Conservation (phyloP, 139 green algal species). For the Desmodesmus armatus region DNA sequence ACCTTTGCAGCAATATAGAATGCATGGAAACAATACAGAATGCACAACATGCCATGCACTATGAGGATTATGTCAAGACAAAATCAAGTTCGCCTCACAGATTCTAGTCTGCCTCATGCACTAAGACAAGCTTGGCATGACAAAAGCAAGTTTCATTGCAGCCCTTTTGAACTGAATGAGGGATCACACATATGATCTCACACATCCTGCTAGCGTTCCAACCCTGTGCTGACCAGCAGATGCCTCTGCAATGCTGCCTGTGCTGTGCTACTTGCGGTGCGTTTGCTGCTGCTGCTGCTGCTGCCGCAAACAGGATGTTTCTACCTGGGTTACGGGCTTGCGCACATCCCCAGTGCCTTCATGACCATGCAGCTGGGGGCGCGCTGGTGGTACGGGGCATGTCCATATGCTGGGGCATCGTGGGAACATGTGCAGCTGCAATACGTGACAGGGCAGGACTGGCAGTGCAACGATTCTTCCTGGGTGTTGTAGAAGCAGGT, state of each 20-base stretch:
- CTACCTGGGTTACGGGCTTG: slow-evolving; percentile 3
- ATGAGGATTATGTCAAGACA: too few relatives aligned
- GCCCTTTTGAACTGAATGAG: too few relatives aligned
- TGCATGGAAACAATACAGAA: too few relatives aligned
- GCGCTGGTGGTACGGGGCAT: slow-evolving; percentile 2
- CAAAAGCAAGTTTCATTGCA: too few relatives aligned
- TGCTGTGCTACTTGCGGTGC: too few relatives aligned
- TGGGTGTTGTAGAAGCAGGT: slow-evolving; percentile 1
- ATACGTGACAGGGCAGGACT: not conserved
- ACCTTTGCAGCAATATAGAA: too few relatives aligned
- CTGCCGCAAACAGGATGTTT: too few relatives aligned
- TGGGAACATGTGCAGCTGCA: not conserved
- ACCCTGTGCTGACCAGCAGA: not conserved
- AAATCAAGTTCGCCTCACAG: too few relatives aligned
- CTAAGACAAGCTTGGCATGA: too few relatives aligned
- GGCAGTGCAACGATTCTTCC: not conserved
- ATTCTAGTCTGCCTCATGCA: too few relatives aligned
- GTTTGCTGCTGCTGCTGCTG: too few relatives aligned
- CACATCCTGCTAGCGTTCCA: not conserved
- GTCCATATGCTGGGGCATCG: not conserved
- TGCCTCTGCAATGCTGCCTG: not conserved
- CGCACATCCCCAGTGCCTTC: not conserved
- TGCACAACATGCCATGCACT: too few relatives aligned
- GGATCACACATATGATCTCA: not conserved
- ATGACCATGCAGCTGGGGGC: not conserved